Conservation (phyloP, 2,329 filamentous ascomycete genomes). For the Metarhizium album region DNA sequence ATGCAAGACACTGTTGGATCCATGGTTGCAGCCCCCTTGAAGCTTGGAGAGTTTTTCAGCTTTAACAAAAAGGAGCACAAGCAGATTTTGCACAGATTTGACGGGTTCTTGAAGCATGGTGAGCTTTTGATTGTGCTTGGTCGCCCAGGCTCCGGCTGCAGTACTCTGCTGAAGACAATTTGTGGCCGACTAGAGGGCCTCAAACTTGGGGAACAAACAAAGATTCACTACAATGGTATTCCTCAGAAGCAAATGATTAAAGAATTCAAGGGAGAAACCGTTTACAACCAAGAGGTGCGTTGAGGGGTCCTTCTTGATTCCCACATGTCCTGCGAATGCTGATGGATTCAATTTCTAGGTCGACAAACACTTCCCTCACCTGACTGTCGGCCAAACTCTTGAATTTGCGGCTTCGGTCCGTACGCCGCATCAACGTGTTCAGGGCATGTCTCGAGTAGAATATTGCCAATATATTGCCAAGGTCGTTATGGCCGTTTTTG, state of each 20-base stretch:
- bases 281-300: constrained; percentile 62
- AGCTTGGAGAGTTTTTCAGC: constrained; percentile 44
- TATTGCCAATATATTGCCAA: constrained; percentile 52
- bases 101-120: constrained; percentile 51
- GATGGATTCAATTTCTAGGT: constrained; percentile 25
- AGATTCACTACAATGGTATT: constrained; percentile 55
- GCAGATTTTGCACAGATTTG: constrained; percentile 52
- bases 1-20: constrained; percentile 58
- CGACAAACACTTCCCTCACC: constrained; percentile 66
- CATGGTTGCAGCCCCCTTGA: constrained; percentile 45
- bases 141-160: constrained; percentile 54
- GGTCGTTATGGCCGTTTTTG: constrained; percentile 61
- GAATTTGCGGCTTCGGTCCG: constrained; percentile 60
- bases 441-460: constrained; percentile 49
- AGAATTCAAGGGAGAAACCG: constrained; percentile 53
- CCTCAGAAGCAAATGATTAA: constrained; percentile 40
- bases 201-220: constrained; percentile 35
- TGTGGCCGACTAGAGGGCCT: constrained; percentile 50
- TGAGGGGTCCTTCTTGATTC: neutral
- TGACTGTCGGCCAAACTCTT: constrained; percentile 65
- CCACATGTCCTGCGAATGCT: neutral
- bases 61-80: constrained; percentile 35
- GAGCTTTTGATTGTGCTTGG: constrained; percentile 62
- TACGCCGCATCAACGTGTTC: constrained; percentile 54
- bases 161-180: constrained; percentile 52